A percentile compares a stretch with the other conserved stretches of the same genome.
Evolutionary conservation across 108 stramenopile genomes (phyloP).

Genomic region (Cyclotella cryptica): DNA sequence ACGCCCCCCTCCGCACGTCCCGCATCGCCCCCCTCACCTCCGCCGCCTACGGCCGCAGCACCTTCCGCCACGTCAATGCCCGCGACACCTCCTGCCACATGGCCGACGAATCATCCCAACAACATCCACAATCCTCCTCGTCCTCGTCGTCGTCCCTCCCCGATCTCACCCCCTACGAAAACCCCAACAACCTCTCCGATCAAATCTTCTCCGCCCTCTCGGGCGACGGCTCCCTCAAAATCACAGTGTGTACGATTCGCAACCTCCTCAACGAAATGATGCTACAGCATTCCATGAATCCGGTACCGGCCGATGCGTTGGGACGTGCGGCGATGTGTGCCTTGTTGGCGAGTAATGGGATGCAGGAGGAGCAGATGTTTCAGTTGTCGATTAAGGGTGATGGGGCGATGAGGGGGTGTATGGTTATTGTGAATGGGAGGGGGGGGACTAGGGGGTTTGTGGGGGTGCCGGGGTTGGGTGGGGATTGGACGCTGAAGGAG

Average conservation of each 20-base stretch:
- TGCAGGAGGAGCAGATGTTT: slow-evolving; percentile 86
- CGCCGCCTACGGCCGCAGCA: neutral
- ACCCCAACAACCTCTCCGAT: slow-evolving; percentile 77
- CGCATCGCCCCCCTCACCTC: neutral
- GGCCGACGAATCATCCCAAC: neutral
- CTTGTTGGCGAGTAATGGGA: slow-evolving; percentile 79
- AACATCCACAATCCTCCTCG: neutral
- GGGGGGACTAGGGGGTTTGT: slow-evolving; percentile 82
- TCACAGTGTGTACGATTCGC: slow-evolving; percentile 81
- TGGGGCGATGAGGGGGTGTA: slow-evolving; percentile 79
- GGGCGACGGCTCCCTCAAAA: slow-evolving; percentile 78
- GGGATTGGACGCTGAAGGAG: slow-evolving; percentile 64
- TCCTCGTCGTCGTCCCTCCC: neutral
- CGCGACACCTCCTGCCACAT: neutral
- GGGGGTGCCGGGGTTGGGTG: slow-evolving; percentile 75
- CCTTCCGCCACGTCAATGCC: neutral
- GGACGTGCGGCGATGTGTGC: slow-evolving; percentile 74
- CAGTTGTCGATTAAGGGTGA: slow-evolving; percentile 84
- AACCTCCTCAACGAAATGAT: slow-evolving; percentile 86
- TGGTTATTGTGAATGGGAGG: slow-evolving; percentile 71
- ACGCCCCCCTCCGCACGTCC: neutral
- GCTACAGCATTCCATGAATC: slow-evolving; percentile 80
- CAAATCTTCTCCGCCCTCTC: slow-evolving; percentile 89
- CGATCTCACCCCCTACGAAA: slow-evolving; percentile 22
- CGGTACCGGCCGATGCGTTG: slow-evolving; percentile 74